Evolutionary conservation across 768 basidiomycete species (phyloP).

Genomic region (Lactarius pseudohatsudake): DNA sequence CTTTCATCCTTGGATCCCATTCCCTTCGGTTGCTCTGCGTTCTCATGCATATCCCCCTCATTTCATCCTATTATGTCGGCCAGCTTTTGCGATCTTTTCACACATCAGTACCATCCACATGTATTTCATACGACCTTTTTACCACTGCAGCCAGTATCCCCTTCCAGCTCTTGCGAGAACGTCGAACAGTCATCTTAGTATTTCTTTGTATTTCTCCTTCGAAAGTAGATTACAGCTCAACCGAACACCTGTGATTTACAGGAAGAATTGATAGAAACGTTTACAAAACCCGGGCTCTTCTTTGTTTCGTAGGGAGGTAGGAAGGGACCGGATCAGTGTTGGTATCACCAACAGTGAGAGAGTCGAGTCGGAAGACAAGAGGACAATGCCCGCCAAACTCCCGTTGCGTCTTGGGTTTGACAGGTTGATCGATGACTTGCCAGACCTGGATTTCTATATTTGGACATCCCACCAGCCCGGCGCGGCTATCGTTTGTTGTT

Average conservation of each 20-base stretch:
- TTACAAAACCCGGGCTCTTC: neutral
- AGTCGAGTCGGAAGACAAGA: neutral
- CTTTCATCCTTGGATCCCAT: conserved; percentile 25
- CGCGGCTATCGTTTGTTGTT: neutral
- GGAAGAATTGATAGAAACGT: conserved; percentile 12
- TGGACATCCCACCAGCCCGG: conserved; percentile 16
- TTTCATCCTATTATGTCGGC: conserved; percentile 22
- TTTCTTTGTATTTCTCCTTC: conserved; percentile 24
- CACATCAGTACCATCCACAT: conserved; percentile 26
- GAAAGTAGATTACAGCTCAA: conserved; percentile 28
- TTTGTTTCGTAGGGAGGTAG: neutral
- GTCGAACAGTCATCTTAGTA: conserved; percentile 15
- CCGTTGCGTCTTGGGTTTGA: conserved; percentile 11
- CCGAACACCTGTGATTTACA: conserved; percentile 9
- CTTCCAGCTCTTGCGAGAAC: conserved; percentile 13
- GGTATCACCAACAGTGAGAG: neutral
- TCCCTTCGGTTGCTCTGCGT: conserved; percentile 17
- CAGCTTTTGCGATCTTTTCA: conserved; percentile 25
- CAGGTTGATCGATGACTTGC: conserved; percentile 16
- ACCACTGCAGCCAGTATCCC: conserved; percentile 28
- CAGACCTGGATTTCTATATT: conserved; percentile 1
- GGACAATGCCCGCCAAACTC: conserved; percentile 13
- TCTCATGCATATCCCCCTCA: conserved; percentile 26
- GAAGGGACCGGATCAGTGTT: conserved; percentile 5
- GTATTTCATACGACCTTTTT: conserved; percentile 25